Conservation (phyloP, 192 early-diverging fungal species). For the Gamsiella multidivaricata region DNA sequence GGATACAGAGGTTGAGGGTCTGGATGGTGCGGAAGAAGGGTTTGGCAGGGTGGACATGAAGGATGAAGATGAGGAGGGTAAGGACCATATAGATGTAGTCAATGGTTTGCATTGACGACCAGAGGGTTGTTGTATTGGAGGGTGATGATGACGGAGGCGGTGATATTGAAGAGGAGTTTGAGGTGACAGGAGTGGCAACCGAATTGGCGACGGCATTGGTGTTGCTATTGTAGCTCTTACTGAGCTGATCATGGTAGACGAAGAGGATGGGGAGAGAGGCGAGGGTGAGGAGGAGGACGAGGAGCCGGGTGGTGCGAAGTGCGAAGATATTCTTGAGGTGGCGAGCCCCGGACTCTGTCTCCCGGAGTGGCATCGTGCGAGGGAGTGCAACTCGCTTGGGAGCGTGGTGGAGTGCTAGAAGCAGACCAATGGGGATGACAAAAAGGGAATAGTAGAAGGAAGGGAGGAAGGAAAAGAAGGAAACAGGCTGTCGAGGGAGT, state of each 20-base stretch:
- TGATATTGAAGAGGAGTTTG: neutral
- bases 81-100: constrained; percentile 8
- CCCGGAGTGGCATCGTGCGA: too few species aligned
- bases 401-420: neutral
- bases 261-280: neutral
- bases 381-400: too few species aligned
- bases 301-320: neutral
- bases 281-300: neutral
- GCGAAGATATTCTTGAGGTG: neutral
- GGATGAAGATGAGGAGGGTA: neutral
- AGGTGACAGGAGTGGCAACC: neutral
- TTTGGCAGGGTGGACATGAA: neutral
- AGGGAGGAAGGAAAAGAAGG: neutral
- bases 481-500: too few species aligned
- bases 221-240: neutral
- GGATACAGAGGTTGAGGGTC: neutral
- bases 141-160: neutral
- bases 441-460: neutral
- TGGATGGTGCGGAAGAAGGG: neutral
- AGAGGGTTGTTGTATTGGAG: neutral
- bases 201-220: neutral
- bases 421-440: neutral
- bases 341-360: too few species aligned
- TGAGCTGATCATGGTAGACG: constrained; percentile 4
- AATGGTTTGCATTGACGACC: neutral